These are phyloP conservation scores for Apophysomyces ossiformis DNA, from an alignment of 371 early-diverging fungal species.

Conservation along the genomic window DNA sequence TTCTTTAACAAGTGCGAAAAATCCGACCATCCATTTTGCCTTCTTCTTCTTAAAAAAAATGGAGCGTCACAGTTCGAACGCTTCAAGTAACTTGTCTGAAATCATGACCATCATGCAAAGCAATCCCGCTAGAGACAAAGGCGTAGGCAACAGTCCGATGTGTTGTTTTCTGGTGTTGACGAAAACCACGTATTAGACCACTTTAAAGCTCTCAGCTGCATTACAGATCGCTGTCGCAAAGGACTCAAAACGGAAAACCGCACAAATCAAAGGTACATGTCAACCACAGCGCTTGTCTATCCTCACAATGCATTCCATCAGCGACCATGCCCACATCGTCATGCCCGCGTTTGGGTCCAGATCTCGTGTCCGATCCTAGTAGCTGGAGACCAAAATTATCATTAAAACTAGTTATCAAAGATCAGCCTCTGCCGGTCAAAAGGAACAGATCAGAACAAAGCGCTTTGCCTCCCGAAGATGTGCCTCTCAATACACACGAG, in stretches of 20 bases:
- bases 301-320: background rate
- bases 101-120: slow-evolving; percentile 4
- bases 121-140: slow-evolving; percentile 8
- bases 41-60: background rate
- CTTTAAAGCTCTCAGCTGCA: slow-evolving; percentile 4
- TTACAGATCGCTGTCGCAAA: slow-evolving; percentile 3
- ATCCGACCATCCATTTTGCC: too few relatives aligned
- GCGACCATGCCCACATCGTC: background rate
- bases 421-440: slow-evolving; percentile 20
- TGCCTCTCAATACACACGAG: slow-evolving; percentile 33
- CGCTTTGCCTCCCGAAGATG: background rate
- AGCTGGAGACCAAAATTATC: slow-evolving; percentile 35
- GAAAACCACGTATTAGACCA: slow-evolving; percentile 1
- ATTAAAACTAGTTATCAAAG: slow-evolving; percentile 26
- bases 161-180: background rate
- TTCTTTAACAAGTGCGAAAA: too few relatives aligned
- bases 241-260: background rate
- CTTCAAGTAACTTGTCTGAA: background rate
- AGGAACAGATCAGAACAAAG: slow-evolving; percentile 2
- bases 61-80: background rate
- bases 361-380: slow-evolving; percentile 13
- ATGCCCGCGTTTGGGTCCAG: slow-evolving; percentile 15
- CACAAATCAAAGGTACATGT: background rate
- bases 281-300: too few relatives aligned
- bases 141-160: background rate